phyloP scores from a whole-genome alignment of 305 asterid genomes.

The Solanum hybrid region DNA sequence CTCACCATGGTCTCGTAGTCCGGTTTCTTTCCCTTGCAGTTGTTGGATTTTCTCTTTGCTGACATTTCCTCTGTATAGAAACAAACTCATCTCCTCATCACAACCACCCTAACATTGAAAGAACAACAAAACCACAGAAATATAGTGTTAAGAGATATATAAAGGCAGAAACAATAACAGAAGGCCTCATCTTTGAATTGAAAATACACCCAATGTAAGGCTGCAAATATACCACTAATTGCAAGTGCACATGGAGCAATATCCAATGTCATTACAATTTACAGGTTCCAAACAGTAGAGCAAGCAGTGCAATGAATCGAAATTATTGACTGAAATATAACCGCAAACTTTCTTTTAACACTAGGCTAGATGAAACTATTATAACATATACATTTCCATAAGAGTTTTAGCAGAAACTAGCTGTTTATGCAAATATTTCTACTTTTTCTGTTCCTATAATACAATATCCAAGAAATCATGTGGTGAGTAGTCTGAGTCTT shows the following conservation, averaged over 20 bases:
- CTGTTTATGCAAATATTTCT: not conserved
- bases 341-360: not conserved
- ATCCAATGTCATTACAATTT: not conserved
- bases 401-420: not conserved
- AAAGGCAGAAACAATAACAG: not conserved
- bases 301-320: not conserved
- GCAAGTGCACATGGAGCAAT: not conserved
- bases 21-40: slow-evolving; percentile 74
- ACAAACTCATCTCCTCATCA: slow-evolving; percentile 70
- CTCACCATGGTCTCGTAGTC: slow-evolving; percentile 80
- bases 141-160: not conserved
- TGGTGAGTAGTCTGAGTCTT: not conserved
- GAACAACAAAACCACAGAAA: not conserved
- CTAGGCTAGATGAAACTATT: not conserved
- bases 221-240: not conserved
- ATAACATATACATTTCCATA: not conserved
- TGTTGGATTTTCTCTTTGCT: slow-evolving; percentile 47
- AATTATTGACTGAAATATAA: not conserved
- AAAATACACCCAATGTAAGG: not conserved
- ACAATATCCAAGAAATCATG: not conserved
- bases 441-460: not conserved
- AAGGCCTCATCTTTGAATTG: not conserved
- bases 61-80: slow-evolving; percentile 59
- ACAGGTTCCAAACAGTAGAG: not conserved
- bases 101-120: slow-evolving; percentile 65